Percentiles rank a stretch among this genome's conserved stretches.
phyloP scores from a whole-genome alignment of 257 asterid genomes.

The Ilex asprella region DNA sequence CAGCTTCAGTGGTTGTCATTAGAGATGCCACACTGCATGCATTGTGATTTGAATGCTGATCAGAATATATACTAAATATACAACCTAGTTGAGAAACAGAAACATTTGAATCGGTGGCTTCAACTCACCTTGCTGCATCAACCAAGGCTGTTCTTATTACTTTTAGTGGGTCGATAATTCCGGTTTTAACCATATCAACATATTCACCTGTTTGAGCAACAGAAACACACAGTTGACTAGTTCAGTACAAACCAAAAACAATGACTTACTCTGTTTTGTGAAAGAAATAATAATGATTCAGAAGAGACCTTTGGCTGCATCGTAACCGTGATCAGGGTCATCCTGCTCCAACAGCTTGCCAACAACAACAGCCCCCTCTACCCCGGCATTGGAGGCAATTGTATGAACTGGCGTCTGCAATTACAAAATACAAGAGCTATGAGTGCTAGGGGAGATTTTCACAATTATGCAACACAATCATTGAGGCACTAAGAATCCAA shows the following conservation, averaged over 20 bases:
- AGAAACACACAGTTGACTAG: neutral
- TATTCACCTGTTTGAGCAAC: constrained; percentile 39
- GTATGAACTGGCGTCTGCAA: constrained; percentile 45
- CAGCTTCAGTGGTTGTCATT: constrained; percentile 53
- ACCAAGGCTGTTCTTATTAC: constrained; percentile 59
- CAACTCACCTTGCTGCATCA: constrained; percentile 53
- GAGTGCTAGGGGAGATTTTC: no score
- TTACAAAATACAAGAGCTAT: neutral
- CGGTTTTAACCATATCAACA: constrained; percentile 52
- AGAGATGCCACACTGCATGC: constrained; percentile 37
- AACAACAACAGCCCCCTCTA: constrained; percentile 44
- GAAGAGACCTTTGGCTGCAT: constrained; percentile 48
- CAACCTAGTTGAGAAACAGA: neutral
- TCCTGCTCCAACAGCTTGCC: constrained; percentile 51
- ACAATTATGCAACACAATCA: no score
- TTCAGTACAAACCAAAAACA: neutral
- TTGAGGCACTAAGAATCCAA: no score
- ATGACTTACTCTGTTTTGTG: neutral
- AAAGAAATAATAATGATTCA: neutral
- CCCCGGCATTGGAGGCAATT: constrained; percentile 52
- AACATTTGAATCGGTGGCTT: neutral
- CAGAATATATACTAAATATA: neutral
- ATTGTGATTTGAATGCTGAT: neutral
- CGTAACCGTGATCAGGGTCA: constrained; percentile 46
- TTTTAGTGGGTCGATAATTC: constrained; percentile 59